A percentile compares a stretch with the other conserved stretches of the same genome.
Evolutionary conservation across 768 basidiomycete species (phyloP).

Genomic region (Zangia roseola): DNA sequence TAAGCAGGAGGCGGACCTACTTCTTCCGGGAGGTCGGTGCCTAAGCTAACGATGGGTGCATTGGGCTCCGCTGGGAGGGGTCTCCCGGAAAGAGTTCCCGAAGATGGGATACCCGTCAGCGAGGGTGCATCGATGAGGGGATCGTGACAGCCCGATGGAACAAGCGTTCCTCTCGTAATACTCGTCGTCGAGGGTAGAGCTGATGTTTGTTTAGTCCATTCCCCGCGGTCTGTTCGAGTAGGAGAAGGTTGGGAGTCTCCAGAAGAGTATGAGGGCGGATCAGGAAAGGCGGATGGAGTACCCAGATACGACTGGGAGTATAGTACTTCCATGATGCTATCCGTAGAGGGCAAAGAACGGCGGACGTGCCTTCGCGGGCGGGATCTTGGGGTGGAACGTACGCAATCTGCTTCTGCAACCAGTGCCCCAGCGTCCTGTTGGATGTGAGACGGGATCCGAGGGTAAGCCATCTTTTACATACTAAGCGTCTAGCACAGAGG

Average conservation of each 20-base stretch:
- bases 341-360: constrained; percentile 19
- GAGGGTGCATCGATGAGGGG: constrained; percentile 5
- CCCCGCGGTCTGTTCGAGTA: not conserved
- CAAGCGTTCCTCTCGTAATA: not conserved
- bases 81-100: constrained; percentile 1
- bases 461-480: not conserved
- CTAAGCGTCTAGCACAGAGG: constrained; percentile 5
- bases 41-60: not conserved
- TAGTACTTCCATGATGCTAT: constrained; percentile 23
- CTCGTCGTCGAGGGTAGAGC: not conserved
- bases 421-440: constrained; percentile 11
- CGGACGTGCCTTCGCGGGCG: constrained; percentile 3
- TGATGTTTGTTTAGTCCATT: not conserved
- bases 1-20: constrained; percentile 20
- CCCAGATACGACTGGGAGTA: constrained; percentile 20
- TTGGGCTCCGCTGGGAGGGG: not conserved
- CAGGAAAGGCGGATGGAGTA: constrained; percentile 6
- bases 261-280: constrained; percentile 20
- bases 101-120: constrained; percentile 15
- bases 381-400: not conserved
- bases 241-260: not conserved
- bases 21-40: constrained; percentile 3
- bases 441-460: constrained; percentile 1
- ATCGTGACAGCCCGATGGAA: not conserved
- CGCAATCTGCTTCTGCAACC: not conserved